A percentile compares a stretch with the other conserved stretches of the same genome.
These are phyloP conservation scores for Eryngium alpinum DNA, from an alignment of 140 eudicot genomes.

Conservation along the genomic window DNA sequence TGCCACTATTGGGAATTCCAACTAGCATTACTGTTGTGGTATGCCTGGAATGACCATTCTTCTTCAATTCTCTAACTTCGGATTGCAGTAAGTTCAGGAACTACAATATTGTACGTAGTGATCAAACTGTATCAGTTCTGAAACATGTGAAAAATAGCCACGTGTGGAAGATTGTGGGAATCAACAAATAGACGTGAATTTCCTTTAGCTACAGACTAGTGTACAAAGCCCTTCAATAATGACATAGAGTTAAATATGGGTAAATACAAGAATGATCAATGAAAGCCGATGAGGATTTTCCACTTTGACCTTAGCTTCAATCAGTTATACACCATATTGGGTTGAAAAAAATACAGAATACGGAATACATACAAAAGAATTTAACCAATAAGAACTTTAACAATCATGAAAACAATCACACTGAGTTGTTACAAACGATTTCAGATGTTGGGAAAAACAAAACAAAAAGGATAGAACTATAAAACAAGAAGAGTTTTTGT, in stretches of 20 bases:
- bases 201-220: background rate
- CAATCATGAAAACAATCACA: background rate
- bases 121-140: conserved; percentile 2
- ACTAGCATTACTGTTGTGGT: conserved; percentile 64
- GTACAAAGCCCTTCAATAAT: too few species aligned
- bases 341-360: background rate
- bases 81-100: conserved; percentile 66
- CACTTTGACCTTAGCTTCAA: background rate
- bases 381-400: background rate
- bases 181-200: background rate
- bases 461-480: background rate
- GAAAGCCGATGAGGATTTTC: background rate
- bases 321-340: background rate
- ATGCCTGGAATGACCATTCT: conserved; percentile 28
- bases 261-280: background rate
- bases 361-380: background rate
- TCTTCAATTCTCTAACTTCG: conserved; percentile 54
- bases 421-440: background rate
- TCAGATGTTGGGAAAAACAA: background rate
- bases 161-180: background rate
- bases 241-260: background rate
- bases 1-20: conserved; percentile 88
- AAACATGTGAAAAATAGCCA: background rate
- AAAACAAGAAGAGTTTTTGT: background rate
- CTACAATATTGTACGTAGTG: conserved; percentile 35